phyloP scores from a whole-genome alignment of 129 eudicot genomes.

The Flaveria bidentis region DNA sequence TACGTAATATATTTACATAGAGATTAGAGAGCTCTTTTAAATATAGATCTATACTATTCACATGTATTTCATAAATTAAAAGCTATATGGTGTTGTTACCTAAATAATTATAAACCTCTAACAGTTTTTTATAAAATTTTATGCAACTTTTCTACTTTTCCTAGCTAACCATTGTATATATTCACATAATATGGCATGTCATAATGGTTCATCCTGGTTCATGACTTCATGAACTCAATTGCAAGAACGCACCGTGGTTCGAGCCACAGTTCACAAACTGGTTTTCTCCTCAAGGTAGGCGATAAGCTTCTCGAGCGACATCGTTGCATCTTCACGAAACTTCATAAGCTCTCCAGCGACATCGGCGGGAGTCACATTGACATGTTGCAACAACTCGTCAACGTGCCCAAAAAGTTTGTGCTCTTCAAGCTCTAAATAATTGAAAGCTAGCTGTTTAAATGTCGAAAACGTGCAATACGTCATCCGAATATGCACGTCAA shows the following conservation, averaged over 20 bases:
- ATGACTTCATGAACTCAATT: background rate
- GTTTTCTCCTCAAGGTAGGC: conserved; percentile 35
- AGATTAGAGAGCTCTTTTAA: too few relatives aligned
- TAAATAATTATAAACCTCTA: background rate
- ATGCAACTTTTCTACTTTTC: background rate
- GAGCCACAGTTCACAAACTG: conserved; percentile 8
- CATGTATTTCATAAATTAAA: too few relatives aligned
- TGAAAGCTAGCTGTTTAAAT: conserved; percentile 43
- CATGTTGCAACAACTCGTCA: conserved; percentile 31
- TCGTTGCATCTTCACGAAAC: conserved; percentile 23
- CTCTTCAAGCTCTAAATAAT: conserved; percentile 41
- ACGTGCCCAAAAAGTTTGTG: conserved; percentile 30
- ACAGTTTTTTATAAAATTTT: background rate
- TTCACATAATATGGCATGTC: conserved; percentile 1
- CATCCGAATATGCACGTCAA: conserved; percentile 48
- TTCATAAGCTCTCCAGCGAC: conserved; percentile 54
- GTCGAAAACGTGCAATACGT: conserved; percentile 46
- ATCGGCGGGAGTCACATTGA: conserved; percentile 44
- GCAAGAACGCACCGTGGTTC: background rate
- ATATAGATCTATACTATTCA: too few relatives aligned
- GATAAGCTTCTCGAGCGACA: conserved; percentile 35
- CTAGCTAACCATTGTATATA: conserved; percentile 1
- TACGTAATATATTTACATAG: too few relatives aligned
- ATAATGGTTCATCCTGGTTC: background rate
- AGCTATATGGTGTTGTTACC: background rate